These are phyloP conservation scores for Botrytis squamosa DNA, from an alignment of 2,329 filamentous ascomycete species.

Conservation along the genomic window DNA sequence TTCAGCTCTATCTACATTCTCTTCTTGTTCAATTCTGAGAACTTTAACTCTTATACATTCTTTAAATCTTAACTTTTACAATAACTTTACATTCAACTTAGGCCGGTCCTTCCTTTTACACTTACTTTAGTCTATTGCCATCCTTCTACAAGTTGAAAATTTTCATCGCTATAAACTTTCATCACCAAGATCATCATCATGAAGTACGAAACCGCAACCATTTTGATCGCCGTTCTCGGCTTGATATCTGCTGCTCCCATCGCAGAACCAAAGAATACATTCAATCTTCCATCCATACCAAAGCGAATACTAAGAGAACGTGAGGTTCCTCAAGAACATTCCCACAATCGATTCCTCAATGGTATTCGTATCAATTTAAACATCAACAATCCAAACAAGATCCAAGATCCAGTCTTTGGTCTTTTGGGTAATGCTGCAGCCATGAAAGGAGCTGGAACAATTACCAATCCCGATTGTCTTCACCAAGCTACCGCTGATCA, in stretches of 20 bases:
- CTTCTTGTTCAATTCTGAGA: constrained; percentile 38
- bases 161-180: constrained; percentile 23
- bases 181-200: constrained; percentile 34
- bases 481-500: constrained; percentile 59
- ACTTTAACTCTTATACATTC: constrained; percentile 38
- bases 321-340: constrained; percentile 58
- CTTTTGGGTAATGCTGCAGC: constrained; percentile 54
- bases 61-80: constrained; percentile 26
- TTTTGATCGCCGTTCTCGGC: constrained; percentile 36
- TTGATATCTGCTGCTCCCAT: constrained; percentile 36
- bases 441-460: constrained; percentile 47
- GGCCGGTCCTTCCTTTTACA: constrained; percentile 34
- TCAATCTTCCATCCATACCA: constrained; percentile 26
- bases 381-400: constrained; percentile 50
- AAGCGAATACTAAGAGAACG: constrained; percentile 41
- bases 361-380: constrained; percentile 46
- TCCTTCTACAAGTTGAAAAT: constrained; percentile 24
- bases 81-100: constrained; percentile 27
- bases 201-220: constrained; percentile 38
- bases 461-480: constrained; percentile 56
- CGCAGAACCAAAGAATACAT: constrained; percentile 31
- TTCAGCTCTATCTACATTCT: constrained; percentile 36
- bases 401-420: constrained; percentile 51
- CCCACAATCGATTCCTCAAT: constrained; percentile 50
- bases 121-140: background rate